A percentile compares a stretch with the other conserved stretches of the same genome.
phyloP scores from a whole-genome alignment of 2,329 filamentous ascomycete species.

The Pseudogymnoascus sp. region DNA sequence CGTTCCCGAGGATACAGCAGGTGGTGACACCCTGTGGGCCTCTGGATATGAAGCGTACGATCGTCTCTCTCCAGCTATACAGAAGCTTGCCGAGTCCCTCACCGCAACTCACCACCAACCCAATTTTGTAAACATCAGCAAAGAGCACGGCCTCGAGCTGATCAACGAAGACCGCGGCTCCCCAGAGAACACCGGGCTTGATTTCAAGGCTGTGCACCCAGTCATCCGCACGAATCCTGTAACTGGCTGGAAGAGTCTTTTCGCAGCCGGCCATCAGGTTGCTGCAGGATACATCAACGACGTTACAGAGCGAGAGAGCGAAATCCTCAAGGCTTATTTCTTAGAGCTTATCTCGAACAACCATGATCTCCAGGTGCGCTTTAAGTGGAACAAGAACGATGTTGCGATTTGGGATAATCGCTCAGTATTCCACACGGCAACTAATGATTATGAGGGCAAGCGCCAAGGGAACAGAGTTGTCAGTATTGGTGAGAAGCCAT shows the following conservation, averaged over 20 bases:
- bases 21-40: slow-evolving; percentile 39
- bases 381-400: slow-evolving; percentile 46
- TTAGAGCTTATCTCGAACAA: slow-evolving; percentile 40
- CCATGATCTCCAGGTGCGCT: slow-evolving; percentile 50
- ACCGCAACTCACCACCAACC: slow-evolving; percentile 19
- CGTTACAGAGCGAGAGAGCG: slow-evolving; percentile 46
- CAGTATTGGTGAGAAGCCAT: slow-evolving; percentile 41
- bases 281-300: slow-evolving; percentile 45
- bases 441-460: slow-evolving; percentile 50
- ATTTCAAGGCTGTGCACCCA: slow-evolving; percentile 47
- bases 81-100: slow-evolving; percentile 16
- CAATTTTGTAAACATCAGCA: slow-evolving; percentile 17
- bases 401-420: slow-evolving; percentile 61
- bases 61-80: slow-evolving; percentile 12
- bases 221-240: slow-evolving; percentile 47
- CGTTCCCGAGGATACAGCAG: slow-evolving; percentile 33
- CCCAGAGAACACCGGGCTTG: slow-evolving; percentile 48
- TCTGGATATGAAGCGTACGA: slow-evolving; percentile 24
- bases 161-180: slow-evolving; percentile 41
- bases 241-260: slow-evolving; percentile 33
- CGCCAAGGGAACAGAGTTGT: slow-evolving; percentile 40
- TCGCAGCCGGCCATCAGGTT: slow-evolving; percentile 39
- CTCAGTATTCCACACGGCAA: slow-evolving; percentile 43
- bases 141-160: slow-evolving; percentile 30
- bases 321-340: slow-evolving; percentile 26